phyloP scores from a whole-genome alignment of 495 filamentous ascomycete genomes.

The Oleoguttula mirabilis region DNA sequence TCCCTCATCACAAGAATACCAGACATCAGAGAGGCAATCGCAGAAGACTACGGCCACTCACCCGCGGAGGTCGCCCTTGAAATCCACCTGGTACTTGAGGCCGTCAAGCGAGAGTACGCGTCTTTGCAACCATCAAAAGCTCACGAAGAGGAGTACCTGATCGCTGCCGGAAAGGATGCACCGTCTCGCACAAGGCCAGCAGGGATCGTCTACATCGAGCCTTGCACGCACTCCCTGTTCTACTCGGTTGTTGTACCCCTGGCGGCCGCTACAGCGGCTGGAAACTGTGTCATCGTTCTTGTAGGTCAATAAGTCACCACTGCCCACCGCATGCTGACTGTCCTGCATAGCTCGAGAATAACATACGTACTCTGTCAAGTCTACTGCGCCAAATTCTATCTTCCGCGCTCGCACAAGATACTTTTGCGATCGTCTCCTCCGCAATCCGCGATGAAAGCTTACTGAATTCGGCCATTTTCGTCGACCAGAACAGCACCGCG shows the following conservation, averaged over 20 bases:
- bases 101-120: constrained; percentile 35
- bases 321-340: neutral
- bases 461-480: constrained; percentile 4
- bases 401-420: constrained; percentile 35
- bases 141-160: constrained; percentile 38
- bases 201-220: constrained; percentile 43
- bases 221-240: constrained; percentile 37
- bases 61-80: constrained; percentile 34
- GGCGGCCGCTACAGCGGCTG: constrained; percentile 39
- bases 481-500: constrained; percentile 17
- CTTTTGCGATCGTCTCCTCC: constrained; percentile 28
- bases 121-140: constrained; percentile 31
- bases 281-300: constrained; percentile 43
- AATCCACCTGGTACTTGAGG: constrained; percentile 31
- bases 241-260: constrained; percentile 37
- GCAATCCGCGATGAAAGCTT: constrained; percentile 3
- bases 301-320: constrained; percentile 22
- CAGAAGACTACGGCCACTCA: constrained; percentile 29
- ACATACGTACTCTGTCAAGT: constrained; percentile 22
- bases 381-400: constrained; percentile 34
- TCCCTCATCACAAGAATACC: constrained; percentile 26
- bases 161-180: constrained; percentile 35
- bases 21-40: constrained; percentile 32
- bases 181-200: constrained; percentile 20
- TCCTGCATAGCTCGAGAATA: constrained; percentile 30